These are phyloP conservation scores for Xylariales sp. DNA, from an alignment of 2,329 filamentous ascomycete genomes.

Conservation along the genomic window DNA sequence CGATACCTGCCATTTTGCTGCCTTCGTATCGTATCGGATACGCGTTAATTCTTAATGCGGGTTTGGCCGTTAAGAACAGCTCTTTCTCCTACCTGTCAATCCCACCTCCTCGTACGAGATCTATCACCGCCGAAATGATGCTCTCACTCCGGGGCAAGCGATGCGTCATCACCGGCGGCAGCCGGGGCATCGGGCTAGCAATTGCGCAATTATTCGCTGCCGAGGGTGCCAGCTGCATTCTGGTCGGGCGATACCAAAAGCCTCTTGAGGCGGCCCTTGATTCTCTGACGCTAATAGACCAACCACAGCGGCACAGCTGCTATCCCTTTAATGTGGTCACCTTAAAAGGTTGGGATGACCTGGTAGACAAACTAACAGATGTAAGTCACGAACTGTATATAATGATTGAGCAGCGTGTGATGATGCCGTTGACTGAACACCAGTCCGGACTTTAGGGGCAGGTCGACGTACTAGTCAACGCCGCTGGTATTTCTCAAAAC, in stretches of 20 bases:
- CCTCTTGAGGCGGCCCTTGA: slow-evolving; percentile 57
- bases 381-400: slow-evolving; percentile 17
- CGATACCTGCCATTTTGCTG: too few relatives aligned
- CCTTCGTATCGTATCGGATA: too few relatives aligned
- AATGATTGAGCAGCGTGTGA: background rate
- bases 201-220: slow-evolving; percentile 74
- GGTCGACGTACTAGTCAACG: slow-evolving; percentile 77
- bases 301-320: slow-evolving; percentile 26
- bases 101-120: background rate
- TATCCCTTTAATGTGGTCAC: slow-evolving; percentile 43
- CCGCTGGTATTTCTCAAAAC: slow-evolving; percentile 77
- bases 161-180: slow-evolving; percentile 75
- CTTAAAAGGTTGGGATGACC: slow-evolving; percentile 32
- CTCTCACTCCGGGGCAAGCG: slow-evolving; percentile 59
- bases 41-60: too few relatives aligned
- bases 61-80: too few relatives aligned
- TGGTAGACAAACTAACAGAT: background rate
- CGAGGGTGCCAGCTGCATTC: slow-evolving; percentile 69
- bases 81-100: background rate
- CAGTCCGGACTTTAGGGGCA: slow-evolving; percentile 33
- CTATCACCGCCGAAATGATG: slow-evolving; percentile 16
- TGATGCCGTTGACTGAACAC: slow-evolving; percentile 11
- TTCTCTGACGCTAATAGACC: slow-evolving; percentile 41
- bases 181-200: slow-evolving; percentile 75
- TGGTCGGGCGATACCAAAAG: slow-evolving; percentile 68